Conservation (phyloP, 352 stramenopile species). For the Nothophytophthora sp. region DNA sequence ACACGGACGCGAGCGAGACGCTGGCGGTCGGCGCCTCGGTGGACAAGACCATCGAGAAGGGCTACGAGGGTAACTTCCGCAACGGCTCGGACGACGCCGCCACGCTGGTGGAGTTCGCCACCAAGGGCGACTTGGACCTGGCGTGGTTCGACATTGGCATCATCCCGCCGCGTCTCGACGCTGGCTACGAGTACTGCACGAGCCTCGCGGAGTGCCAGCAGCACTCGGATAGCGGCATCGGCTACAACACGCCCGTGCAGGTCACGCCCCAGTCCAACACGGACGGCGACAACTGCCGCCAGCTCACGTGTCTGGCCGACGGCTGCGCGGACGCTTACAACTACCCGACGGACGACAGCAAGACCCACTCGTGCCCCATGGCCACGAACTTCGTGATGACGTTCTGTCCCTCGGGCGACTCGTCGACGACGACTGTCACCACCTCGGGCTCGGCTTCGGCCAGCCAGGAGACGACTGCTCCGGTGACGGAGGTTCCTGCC, state of each 20-base stretch:
- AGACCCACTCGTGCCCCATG: conserved; percentile 68
- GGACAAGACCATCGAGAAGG: conserved; percentile 48
- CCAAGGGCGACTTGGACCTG: conserved; percentile 50
- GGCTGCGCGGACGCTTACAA: conserved; percentile 69
- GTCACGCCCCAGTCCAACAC: conserved; percentile 58
- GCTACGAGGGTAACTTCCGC: conserved; percentile 70
- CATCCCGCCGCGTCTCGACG: conserved; percentile 57
- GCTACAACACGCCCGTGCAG: conserved; percentile 73
- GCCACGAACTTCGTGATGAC: conserved; percentile 67
- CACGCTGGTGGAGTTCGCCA: conserved; percentile 69
- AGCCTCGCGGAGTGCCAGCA: conserved; percentile 69
- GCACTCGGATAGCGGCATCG: conserved; percentile 48
- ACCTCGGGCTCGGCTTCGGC: conserved; percentile 9
- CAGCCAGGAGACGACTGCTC: conserved; percentile 12
- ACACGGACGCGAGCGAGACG: conserved; percentile 42
- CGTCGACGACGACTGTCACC: conserved; percentile 12
- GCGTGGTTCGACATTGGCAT: conserved; percentile 77
- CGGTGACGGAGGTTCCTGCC: conserved; percentile 10
- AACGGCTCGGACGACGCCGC: conserved; percentile 56
- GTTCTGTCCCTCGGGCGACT: conserved; percentile 54
- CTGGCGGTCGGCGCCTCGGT: conserved; percentile 41
- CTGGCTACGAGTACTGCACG: conserved; percentile 57
- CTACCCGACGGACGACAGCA: conserved; percentile 68
- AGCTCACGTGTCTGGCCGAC: conserved; percentile 57
- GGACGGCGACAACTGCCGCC: conserved; percentile 56